These are phyloP conservation scores for Plasmopara viticola DNA, from an alignment of 352 stramenopile genomes.

Conservation along the genomic window DNA sequence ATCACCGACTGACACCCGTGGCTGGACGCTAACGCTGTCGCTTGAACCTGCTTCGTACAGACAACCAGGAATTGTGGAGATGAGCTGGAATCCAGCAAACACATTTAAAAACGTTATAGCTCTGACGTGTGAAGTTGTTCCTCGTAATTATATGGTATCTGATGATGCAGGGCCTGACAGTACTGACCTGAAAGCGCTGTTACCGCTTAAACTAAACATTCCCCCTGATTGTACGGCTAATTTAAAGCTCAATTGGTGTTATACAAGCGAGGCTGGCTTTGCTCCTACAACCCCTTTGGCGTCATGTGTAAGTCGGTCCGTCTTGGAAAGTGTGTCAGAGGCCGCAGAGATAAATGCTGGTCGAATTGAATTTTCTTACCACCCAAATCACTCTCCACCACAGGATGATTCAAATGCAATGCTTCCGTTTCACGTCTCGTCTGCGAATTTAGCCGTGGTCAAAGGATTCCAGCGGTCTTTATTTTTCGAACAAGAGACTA, in stretches of 20 bases:
- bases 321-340: constrained; percentile 57
- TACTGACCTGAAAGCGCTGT: constrained; percentile 4
- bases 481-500: constrained; percentile 49
- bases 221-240: constrained; percentile 25
- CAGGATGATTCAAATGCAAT: constrained; percentile 7
- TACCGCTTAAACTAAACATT: constrained; percentile 44
- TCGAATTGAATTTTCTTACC: constrained; percentile 50
- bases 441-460: constrained; percentile 52
- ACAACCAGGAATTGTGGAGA: constrained; percentile 32
- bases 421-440: constrained; percentile 19
- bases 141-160: constrained; percentile 14
- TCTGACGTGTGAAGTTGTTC: constrained; percentile 37
- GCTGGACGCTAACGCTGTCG: constrained; percentile 48
- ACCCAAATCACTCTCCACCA: constrained; percentile 14
- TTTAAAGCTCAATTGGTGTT: constrained; percentile 64
- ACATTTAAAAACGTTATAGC: constrained; percentile 47
- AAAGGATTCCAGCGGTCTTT: constrained; percentile 67
- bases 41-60: constrained; percentile 34
- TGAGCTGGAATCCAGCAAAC: constrained; percentile 47
- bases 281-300: constrained; percentile 53
- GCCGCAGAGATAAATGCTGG: constrained; percentile 44
- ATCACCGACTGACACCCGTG: constrained; percentile 46
- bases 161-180: constrained; percentile 7
- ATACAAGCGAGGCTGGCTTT: constrained; percentile 53
- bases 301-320: constrained; percentile 61